phyloP scores from a whole-genome alignment of 257 asterid genomes.

The Solanum boliviense region DNA sequence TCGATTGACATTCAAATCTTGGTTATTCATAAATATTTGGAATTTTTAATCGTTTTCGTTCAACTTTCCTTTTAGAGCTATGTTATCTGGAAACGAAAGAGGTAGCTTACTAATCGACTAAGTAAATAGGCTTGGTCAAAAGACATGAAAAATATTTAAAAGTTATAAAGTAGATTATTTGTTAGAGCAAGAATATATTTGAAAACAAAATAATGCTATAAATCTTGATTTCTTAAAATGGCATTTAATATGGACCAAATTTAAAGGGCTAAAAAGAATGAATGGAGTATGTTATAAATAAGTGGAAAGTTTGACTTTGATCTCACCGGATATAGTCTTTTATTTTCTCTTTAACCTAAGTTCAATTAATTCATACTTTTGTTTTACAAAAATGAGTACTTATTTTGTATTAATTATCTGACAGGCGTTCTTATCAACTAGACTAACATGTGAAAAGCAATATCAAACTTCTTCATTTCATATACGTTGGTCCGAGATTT shows the following conservation, averaged over 20 bases:
- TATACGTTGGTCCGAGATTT: neutral
- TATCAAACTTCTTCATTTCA: neutral
- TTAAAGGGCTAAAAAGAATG: neutral
- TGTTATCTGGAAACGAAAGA: neutral
- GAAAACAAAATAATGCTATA: neutral
- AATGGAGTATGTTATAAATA: neutral
- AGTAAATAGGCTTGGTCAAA: neutral
- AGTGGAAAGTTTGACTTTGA: no score
- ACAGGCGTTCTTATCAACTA: neutral
- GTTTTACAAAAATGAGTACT: neutral
- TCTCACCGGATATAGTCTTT: neutral
- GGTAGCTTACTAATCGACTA: neutral
- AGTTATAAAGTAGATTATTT: neutral
- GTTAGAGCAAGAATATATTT: neutral
- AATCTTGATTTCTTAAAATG: neutral
- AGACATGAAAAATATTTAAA: no score
- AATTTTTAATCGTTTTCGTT: neutral
- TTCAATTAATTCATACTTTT: neutral
- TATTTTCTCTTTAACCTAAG: neutral
- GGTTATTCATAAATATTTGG: neutral
- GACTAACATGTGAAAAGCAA: neutral
- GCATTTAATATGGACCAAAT: neutral
- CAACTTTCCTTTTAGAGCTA: neutral
- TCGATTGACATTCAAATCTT: neutral
- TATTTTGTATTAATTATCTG: neutral